These are phyloP conservation scores for Rhizopus sp. DNA, from an alignment of 371 early-diverging fungal species.

Conservation along the genomic window DNA sequence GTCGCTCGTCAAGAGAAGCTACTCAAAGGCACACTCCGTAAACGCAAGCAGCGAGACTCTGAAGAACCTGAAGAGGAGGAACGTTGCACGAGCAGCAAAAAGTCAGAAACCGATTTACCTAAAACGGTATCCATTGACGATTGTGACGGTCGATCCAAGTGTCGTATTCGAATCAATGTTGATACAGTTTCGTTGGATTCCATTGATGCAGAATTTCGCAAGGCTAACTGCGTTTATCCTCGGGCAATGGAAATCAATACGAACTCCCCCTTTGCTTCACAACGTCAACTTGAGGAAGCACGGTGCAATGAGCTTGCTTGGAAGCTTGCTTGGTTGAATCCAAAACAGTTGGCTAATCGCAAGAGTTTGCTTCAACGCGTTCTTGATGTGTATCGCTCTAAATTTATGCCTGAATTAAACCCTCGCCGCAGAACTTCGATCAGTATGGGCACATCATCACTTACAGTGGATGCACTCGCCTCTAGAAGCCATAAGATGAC, in stretches of 20 bases:
- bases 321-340: conserved; percentile 57
- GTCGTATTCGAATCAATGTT: conserved; percentile 46
- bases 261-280: conserved; percentile 29
- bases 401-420: conserved; percentile 40
- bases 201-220: conserved; percentile 44
- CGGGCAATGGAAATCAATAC: conserved; percentile 45
- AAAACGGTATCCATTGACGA: conserved; percentile 34
- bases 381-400: conserved; percentile 47
- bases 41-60: conserved; percentile 36
- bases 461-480: conserved; percentile 23
- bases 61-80: conserved; percentile 11
- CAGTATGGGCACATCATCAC: conserved; percentile 28
- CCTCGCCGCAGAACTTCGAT: conserved; percentile 43
- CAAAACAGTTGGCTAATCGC: conserved; percentile 48
- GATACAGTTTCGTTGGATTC: conserved; percentile 44
- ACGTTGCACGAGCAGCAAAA: conserved; percentile 1
- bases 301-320: conserved; percentile 52
- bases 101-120: conserved; percentile 10
- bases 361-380: conserved; percentile 50
- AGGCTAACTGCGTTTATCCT: conserved; percentile 52
- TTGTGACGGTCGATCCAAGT: conserved; percentile 22
- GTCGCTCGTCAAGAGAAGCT: conserved; percentile 82
- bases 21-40: conserved; percentile 41
- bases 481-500: conserved; percentile 6
- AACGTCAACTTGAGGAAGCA: conserved; percentile 50